Evolutionary conservation across 495 filamentous ascomycete genomes (phyloP).

Genomic region (Copromyces sp.): DNA sequence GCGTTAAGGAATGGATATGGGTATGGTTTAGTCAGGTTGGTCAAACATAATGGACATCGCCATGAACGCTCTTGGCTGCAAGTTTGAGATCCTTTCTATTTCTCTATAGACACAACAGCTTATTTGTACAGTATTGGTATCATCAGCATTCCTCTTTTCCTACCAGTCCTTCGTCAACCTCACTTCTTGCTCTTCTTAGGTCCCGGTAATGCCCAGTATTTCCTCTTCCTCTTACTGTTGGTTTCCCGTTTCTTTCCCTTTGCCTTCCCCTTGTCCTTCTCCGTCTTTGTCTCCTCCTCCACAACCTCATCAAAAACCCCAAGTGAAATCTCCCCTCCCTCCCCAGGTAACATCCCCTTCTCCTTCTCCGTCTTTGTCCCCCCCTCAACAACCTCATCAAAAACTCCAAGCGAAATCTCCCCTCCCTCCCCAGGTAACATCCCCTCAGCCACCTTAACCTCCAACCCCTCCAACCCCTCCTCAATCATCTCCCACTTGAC

Average conservation of each 20-base stretch:
- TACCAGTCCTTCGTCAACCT: not conserved
- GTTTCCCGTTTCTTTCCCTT: not conserved
- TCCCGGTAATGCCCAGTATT: not conserved
- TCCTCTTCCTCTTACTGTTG: not conserved
- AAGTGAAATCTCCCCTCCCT: not conserved
- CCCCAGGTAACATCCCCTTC: not conserved
- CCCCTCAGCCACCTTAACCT: not conserved
- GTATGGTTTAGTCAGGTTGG: not conserved
- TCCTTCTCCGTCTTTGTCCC: not conserved
- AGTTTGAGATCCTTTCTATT: too few species aligned
- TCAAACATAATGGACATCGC: not conserved
- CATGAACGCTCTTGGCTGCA: not conserved
- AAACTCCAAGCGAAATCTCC: not conserved
- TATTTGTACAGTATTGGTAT: not conserved
- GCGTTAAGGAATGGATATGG: not conserved
- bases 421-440: not conserved
- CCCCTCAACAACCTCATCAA: not conserved
- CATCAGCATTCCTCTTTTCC: not conserved
- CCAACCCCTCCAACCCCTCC: not conserved
- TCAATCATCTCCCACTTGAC: conserved; percentile 19
- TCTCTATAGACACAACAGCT: not conserved
- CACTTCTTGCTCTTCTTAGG: not conserved
- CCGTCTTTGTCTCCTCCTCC: not conserved
- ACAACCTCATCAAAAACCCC: not conserved
- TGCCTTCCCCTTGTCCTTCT: not conserved